A percentile compares a stretch with the other conserved stretches of the same genome.
These are phyloP conservation scores for Elaeis guineensis DNA, from an alignment of 176 grass and related monocot species.

Conservation along the genomic window DNA sequence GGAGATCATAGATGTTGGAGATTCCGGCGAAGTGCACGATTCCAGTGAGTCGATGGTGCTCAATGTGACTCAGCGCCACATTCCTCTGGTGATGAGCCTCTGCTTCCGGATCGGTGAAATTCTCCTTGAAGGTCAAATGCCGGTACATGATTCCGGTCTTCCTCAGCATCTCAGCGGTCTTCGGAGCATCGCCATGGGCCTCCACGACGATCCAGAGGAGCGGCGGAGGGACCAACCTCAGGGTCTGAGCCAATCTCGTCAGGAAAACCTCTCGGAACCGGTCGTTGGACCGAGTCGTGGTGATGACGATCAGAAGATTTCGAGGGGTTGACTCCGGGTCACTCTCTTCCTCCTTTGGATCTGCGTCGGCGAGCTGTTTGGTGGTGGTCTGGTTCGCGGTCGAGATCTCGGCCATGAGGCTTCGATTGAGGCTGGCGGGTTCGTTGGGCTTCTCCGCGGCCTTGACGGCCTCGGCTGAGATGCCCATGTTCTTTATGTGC, in stretches of 20 bases:
- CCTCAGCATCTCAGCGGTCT: constrained; percentile 23
- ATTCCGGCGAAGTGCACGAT: constrained; percentile 40
- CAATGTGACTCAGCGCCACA: constrained; percentile 41
- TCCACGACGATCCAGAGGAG: constrained; percentile 54
- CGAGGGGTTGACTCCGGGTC: no score
- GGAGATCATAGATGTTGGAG: constrained; percentile 35
- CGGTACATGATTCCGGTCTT: constrained; percentile 46
- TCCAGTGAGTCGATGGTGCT: constrained; percentile 35
- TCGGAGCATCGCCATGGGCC: constrained; percentile 14
- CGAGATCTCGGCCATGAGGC: background rate
- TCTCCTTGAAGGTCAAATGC: constrained; percentile 34
- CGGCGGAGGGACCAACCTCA: constrained; percentile 36
- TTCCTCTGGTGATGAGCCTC: constrained; percentile 34
- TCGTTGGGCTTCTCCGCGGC: background rate
- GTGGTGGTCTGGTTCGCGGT: no score
- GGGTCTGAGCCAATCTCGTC: constrained; percentile 36
- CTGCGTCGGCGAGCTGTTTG: no score
- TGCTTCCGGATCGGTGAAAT: constrained; percentile 8
- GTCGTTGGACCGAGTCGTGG: constrained; percentile 24
- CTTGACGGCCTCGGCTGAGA: no score
- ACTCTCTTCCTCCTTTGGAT: no score
- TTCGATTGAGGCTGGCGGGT: background rate
- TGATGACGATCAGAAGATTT: constrained; percentile 45
- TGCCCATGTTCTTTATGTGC: background rate
- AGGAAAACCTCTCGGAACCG: constrained; percentile 22